These are phyloP conservation scores for Thraustotheca clavata DNA, from an alignment of 352 stramenopile species.

Conservation along the genomic window DNA sequence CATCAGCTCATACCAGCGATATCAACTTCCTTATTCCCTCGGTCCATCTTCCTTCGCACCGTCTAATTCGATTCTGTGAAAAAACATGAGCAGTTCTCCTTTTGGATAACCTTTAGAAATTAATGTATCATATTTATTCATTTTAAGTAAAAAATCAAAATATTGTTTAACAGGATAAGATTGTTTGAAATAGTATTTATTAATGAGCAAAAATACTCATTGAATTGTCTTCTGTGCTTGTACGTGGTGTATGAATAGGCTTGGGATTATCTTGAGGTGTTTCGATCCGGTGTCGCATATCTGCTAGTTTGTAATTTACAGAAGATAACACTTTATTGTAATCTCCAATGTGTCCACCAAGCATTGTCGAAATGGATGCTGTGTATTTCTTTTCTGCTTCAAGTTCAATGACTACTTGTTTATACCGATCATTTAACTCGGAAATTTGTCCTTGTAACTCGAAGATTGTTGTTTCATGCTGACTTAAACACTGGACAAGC, in stretches of 20 bases:
- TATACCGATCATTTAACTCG: slow-evolving; percentile 26
- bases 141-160: slow-evolving; percentile 4
- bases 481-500: slow-evolving; percentile 30
- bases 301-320: slow-evolving; percentile 50
- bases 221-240: not conserved
- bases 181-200: not conserved
- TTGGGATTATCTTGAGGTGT: slow-evolving; percentile 11
- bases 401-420: slow-evolving; percentile 33
- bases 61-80: not conserved
- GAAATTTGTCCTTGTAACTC: not conserved
- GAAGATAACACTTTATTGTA: slow-evolving; percentile 59
- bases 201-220: slow-evolving; percentile 21
- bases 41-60: not conserved
- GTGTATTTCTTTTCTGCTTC: slow-evolving; percentile 39
- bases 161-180: not conserved
- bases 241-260: not conserved
- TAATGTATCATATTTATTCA: slow-evolving; percentile 7
- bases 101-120: not conserved
- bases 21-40: not conserved
- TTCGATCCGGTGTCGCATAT: slow-evolving; percentile 33
- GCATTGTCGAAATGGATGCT: slow-evolving; percentile 43
- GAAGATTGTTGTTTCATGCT: slow-evolving; percentile 20
- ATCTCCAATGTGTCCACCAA: slow-evolving; percentile 38
- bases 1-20: not conserved
- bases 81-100: not conserved